Base-by-base conservation (phyloP, 495 filamentous ascomycete genomes). In the Chaetomidium leptoderma region DNA sequence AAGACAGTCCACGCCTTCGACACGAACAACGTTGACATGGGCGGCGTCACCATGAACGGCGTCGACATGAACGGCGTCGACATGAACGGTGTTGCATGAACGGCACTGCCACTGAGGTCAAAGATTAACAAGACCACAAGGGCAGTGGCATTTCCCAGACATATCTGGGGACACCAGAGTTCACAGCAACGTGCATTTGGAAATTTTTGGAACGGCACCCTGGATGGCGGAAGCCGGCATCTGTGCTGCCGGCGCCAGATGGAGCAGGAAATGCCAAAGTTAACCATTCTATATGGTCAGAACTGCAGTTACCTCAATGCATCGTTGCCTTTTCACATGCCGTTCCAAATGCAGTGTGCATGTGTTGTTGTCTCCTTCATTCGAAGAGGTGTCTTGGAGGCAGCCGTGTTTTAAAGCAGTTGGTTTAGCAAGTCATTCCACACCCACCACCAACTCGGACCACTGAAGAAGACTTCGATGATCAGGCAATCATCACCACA, bases 131-230 rank as follows among this genome's bases (percentile, higher is more conserved):
- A 13, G n/a, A 14, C 14, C 11, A 11, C 5, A 8, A 9, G 33
- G 33, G 14, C 51, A 16, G 10, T 33, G 19, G 7, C 16, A 5
- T 23, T 16, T 6, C 11, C 10, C 6, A 5, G 11, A 32, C 27
- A 3, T 1, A 8, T 42, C 14, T 54, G 5, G 37, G 29, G 35
- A 33, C 7, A 29, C 35, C 50, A 17, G 51, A 43, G 8, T 42
- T 54, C 19, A 13, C 10, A 19, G 51, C 51, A 32, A 42, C 36
- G 13, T 32, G n/a, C 23, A 19, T 16, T 44, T 54, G 50, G 24
- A 29, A 19, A 50, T 36, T 36, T 45, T 50, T 50, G 47, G 47
- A 35, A 36, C 3, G 47, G 21, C 17, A 19, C 47, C 47, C 29
- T 48, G 45, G 45, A 48, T 13, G 26, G 45, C 33, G 45, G 9